Evolutionary conservation across 805 yeast species (phyloP).

Genomic region (Zygosaccharomyces lentus): DNA sequence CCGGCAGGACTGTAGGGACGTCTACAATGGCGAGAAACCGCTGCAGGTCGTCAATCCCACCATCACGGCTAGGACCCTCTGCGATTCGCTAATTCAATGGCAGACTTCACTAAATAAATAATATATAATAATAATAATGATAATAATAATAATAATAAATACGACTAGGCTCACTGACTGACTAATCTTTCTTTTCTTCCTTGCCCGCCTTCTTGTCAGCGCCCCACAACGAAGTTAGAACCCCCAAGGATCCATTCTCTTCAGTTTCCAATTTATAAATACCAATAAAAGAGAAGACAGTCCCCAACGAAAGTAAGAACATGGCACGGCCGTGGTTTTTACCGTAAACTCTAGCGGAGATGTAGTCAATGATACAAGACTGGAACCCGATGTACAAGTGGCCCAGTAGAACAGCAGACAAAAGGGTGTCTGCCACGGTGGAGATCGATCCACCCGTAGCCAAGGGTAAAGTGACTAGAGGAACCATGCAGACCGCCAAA

Average conservation of each 20-base stretch:
- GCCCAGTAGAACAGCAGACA: constrained; percentile 60
- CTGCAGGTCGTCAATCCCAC: constrained; percentile 5
- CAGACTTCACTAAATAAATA: constrained; percentile 3
- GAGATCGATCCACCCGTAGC: constrained; percentile 61
- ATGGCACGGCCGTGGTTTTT: constrained; percentile 64
- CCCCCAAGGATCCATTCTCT: constrained; percentile 70
- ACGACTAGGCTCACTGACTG: no score
- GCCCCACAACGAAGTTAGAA: constrained; percentile 60
- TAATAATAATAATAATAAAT: background rate
- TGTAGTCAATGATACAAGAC: constrained; percentile 88
- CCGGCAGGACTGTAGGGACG: constrained; percentile 28
- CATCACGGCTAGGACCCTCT: background rate
- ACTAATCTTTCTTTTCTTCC: constrained; percentile 8
- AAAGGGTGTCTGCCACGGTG: constrained; percentile 67
- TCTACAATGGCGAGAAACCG: constrained; percentile 13
- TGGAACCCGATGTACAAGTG: constrained; percentile 86
- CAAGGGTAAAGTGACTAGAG: constrained; percentile 71
- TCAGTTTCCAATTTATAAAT: constrained; percentile 77
- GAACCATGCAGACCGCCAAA: constrained; percentile 66
- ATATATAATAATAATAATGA: background rate
- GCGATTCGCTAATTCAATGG: constrained; percentile 3
- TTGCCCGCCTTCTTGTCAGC: constrained; percentile 23
- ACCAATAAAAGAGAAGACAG: constrained; percentile 69
- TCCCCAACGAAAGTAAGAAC: constrained; percentile 65
- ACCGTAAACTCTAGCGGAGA: constrained; percentile 84